Conservation (phyloP, 331 rosid species). For the Pyracantha coccinea region DNA sequence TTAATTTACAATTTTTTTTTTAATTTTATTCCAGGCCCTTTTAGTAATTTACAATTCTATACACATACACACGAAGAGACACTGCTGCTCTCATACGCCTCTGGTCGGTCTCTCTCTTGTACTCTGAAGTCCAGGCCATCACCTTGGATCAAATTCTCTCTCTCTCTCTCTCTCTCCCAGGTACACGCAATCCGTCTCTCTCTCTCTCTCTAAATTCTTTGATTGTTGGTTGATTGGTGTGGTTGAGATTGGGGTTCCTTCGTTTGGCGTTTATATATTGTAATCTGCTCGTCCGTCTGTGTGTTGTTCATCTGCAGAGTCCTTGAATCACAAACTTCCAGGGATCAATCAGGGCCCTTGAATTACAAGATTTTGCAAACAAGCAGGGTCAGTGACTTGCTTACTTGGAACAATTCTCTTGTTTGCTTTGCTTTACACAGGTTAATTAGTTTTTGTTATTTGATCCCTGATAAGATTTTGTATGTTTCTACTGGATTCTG, state of each 20-base stretch:
- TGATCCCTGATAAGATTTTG: not conserved
- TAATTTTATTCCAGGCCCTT: too few relatives aligned
- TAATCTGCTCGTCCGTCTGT: not conserved
- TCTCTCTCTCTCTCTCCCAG: too few relatives aligned
- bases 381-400: not conserved
- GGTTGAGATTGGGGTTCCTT: not conserved
- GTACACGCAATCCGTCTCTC: too few relatives aligned
- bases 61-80: too few relatives aligned
- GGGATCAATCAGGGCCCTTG: not conserved
- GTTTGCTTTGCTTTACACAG: too few relatives aligned
- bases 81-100: too few relatives aligned
- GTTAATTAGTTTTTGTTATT: not conserved
- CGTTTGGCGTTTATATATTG: not conserved
- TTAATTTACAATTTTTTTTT: too few relatives aligned
- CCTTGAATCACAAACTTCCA: not conserved
- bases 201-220: not conserved
- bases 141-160: too few relatives aligned
- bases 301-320: not conserved
- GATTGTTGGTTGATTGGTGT: not conserved
- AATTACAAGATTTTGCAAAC: not conserved
- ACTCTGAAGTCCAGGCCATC: too few relatives aligned
- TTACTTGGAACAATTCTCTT: too few relatives aligned
- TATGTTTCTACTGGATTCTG: not conserved
- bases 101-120: too few relatives aligned
- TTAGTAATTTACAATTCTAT: too few relatives aligned